phyloP scores from a whole-genome alignment of 805 yeast genomes.

The Cyberlindnera japonica region DNA sequence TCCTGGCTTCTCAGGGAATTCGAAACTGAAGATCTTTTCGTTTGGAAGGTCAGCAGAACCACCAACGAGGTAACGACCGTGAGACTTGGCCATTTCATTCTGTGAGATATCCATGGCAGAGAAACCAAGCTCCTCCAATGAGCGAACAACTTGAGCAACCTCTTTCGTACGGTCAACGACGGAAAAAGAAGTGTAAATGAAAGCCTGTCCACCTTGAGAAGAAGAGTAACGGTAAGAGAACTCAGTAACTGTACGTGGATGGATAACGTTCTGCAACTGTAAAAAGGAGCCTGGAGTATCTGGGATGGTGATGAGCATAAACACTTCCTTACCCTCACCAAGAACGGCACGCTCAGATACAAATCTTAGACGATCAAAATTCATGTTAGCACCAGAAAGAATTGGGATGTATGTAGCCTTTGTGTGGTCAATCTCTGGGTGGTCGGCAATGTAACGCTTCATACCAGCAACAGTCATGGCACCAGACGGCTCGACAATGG shows the following conservation, averaged over 20 bases:
- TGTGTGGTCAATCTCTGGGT: constrained; percentile 70
- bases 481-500: constrained; percentile 95
- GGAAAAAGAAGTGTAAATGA: constrained; percentile 83
- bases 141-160: constrained; percentile 55
- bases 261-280: constrained; percentile 68
- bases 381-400: constrained; percentile 96
- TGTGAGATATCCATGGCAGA: constrained; percentile 81
- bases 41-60: constrained; percentile 72
- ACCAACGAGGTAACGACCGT: constrained; percentile 94
- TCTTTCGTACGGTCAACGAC: constrained; percentile 77
- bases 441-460: constrained; percentile 68
- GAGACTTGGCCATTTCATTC: constrained; percentile 93
- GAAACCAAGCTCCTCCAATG: constrained; percentile 61
- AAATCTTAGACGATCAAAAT: constrained; percentile 92
- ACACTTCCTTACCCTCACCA: constrained; percentile 98
- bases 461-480: constrained; percentile 95
- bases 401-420: constrained; percentile 75
- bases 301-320: constrained; percentile 85
- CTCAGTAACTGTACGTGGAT: constrained; percentile 91
- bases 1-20: constrained; percentile 97
- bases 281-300: constrained; percentile 90
- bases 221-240: constrained; percentile 79
- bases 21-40: constrained; percentile 80
- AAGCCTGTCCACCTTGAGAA: constrained; percentile 51
- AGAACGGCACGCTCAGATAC: constrained; percentile 95